Base-by-base conservation (phyloP, 2,329 filamentous ascomycete genomes). In the Chaetomiaceae sp. region DNA sequence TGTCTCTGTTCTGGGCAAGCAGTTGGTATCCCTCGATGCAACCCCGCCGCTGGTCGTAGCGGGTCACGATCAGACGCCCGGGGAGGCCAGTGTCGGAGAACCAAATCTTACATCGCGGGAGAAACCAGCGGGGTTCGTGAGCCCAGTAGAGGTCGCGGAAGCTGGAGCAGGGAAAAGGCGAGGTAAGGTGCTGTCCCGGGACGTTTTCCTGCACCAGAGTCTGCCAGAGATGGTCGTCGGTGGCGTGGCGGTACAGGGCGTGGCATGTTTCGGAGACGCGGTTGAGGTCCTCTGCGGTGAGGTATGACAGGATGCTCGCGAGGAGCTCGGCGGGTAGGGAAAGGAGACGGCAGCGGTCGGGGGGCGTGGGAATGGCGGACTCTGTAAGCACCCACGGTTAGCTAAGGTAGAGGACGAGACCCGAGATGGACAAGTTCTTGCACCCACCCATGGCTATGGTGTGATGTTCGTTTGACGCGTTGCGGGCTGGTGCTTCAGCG, bases 51-150 rank as follows among this genome's bases (percentile, higher is more conserved):
- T 83, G 80, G 65, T 96, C 84, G 64, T 91, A 96, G 12, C 88
- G 83, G n/a, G 80, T 78, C 36, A 96, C 65, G 23, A 95, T 77
- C 38, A 96, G 69, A 65, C 87, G 87, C 0, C 91, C 91, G 1
- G 80, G 85, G 44, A 89, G 77, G 27, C 84, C 79, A 2, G 76
- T 78, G 68, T 96, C 89, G 55, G 83, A 81, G 65, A 96, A 92
- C 91, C 91, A 96, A 59, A 96, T 75, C 69, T 88, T 91, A 66
- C 88, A 77, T 47, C 81, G 83, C 0, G 88, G 78, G 1, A 96
- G 75, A 64, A 95, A 96, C 91, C 91, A 96, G 63, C 85, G 83
- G 0, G 87, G 85, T 59, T 94, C 80, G 66, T 94, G 88, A 19
- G 84, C 78, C 38, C 79, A 73, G 67, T 88, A 96, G 2, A 96